These are phyloP conservation scores for Euphorbia celastroides DNA, from an alignment of 441 rosid genomes.

Conservation along the genomic window DNA sequence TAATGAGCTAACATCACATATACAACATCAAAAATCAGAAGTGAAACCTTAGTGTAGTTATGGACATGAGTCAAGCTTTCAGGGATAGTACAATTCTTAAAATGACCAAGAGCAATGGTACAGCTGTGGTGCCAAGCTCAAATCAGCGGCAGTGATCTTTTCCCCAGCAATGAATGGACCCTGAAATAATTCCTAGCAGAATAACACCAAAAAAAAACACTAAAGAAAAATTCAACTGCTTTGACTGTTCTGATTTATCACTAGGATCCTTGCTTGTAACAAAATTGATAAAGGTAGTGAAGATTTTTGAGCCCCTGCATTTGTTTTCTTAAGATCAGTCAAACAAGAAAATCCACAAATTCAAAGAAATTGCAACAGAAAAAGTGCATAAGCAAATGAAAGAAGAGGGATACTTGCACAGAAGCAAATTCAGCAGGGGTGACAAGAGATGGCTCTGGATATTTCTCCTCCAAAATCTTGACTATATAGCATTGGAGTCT, in stretches of 20 bases:
- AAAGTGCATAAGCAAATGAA: neutral
- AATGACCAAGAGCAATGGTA: constrained; percentile 78
- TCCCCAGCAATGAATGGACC: constrained; percentile 81
- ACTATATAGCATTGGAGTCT: constrained; percentile 84
- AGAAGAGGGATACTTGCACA: constrained; percentile 35
- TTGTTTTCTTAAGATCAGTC: neutral
- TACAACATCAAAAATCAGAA: neutral
- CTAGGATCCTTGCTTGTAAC: constrained; percentile 74
- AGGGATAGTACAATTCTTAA: constrained; percentile 77
- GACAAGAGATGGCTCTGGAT: constrained; percentile 66
- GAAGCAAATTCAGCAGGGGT: constrained; percentile 64
- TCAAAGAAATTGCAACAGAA: neutral
- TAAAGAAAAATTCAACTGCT: constrained; percentile 19
- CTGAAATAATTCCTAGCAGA: constrained; percentile 24
- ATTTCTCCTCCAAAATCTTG: constrained; percentile 71
- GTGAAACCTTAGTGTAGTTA: constrained; percentile 49
- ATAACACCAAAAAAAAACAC: constrained; percentile 6
- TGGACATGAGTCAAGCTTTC: constrained; percentile 52
- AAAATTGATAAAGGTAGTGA: constrained; percentile 55
- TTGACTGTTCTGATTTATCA: constrained; percentile 63
- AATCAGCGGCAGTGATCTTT: constrained; percentile 63
- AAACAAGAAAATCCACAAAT: neutral
- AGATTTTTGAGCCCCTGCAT: constrained; percentile 60
- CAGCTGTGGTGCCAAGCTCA: constrained; percentile 85
- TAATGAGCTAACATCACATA: no score